Conservation (phyloP, 228 moss, liverwort and hornwort species). For the Sphagnum magellanicum region DNA sequence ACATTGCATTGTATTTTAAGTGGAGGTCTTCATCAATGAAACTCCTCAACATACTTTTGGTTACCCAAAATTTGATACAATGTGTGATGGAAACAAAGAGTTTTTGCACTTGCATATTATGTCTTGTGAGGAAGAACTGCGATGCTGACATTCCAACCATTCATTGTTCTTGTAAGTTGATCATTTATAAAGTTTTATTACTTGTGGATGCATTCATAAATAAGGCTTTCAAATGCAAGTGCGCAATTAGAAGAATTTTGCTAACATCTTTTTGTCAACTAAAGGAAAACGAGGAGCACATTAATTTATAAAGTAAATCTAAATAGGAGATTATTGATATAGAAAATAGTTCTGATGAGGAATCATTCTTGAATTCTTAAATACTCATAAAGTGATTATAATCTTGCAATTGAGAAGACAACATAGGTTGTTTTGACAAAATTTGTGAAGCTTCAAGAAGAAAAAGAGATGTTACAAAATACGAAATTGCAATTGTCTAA, state of each 20-base stretch:
- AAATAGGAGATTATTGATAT: too few relatives aligned
- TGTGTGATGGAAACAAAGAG: background rate
- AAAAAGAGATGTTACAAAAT: too few relatives aligned
- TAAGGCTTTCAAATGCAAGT: background rate
- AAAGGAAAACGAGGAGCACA: background rate
- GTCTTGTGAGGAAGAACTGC: background rate
- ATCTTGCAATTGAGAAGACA: too few relatives aligned
- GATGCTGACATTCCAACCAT: background rate
- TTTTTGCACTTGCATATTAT: background rate
- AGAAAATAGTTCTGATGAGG: too few relatives aligned
- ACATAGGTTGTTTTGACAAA: too few relatives aligned
- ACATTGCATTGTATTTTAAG: background rate
- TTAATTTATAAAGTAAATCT: too few relatives aligned
- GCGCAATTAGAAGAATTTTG: background rate
- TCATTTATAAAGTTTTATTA: background rate
- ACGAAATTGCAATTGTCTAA: too few relatives aligned
- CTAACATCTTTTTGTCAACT: background rate
- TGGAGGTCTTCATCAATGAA: background rate
- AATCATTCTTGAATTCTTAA: too few relatives aligned
- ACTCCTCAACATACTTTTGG: background rate
- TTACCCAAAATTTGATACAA: background rate
- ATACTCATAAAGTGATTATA: too few relatives aligned
- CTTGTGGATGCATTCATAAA: background rate
- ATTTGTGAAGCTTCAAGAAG: too few relatives aligned
- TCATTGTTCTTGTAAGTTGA: background rate